Evolutionary conservation across 352 stramenopile species (phyloP).

Genomic region (Phytophthora rubi): DNA sequence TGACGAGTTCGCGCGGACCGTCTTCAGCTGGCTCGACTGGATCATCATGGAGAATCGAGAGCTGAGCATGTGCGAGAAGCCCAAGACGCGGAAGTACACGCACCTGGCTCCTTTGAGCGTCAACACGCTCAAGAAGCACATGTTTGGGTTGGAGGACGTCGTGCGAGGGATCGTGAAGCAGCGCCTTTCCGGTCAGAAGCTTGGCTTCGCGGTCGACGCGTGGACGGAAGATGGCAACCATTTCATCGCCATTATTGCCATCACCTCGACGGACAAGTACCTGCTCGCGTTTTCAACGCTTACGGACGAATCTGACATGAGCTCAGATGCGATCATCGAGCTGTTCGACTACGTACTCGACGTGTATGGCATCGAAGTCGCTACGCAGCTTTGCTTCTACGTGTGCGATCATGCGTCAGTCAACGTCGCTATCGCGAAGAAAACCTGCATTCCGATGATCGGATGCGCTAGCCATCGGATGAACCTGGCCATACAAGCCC

Average conservation of each 20-base stretch:
- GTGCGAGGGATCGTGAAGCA: no score
- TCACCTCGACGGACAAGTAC: background rate
- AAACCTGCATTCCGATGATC: conserved; percentile 27
- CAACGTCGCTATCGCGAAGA: conserved; percentile 22
- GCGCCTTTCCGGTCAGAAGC: conserved; percentile 2
- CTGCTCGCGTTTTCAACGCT: conserved; percentile 18
- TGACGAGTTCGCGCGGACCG: conserved; percentile 5
- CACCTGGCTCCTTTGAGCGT: no score
- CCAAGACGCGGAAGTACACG: no score
- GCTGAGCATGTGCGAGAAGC: no score
- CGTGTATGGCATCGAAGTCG: conserved; percentile 14
- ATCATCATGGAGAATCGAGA: no score
- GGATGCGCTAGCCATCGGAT: conserved; percentile 26
- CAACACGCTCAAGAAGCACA: no score
- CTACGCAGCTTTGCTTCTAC: conserved; percentile 19
- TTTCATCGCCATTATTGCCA: conserved; percentile 24
- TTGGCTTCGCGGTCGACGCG: conserved; percentile 23
- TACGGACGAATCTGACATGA: conserved; percentile 23
- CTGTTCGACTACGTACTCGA: conserved; percentile 26
- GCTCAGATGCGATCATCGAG: conserved; percentile 15
- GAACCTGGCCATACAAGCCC: conserved; percentile 16
- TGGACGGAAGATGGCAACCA: conserved; percentile 27
- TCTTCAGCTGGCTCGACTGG: conserved; percentile 15
- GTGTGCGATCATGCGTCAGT: background rate
- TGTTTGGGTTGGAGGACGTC: no score